Base-by-base conservation (phyloP, 345 rosid genomes). In the Arabis alpina region DNA sequence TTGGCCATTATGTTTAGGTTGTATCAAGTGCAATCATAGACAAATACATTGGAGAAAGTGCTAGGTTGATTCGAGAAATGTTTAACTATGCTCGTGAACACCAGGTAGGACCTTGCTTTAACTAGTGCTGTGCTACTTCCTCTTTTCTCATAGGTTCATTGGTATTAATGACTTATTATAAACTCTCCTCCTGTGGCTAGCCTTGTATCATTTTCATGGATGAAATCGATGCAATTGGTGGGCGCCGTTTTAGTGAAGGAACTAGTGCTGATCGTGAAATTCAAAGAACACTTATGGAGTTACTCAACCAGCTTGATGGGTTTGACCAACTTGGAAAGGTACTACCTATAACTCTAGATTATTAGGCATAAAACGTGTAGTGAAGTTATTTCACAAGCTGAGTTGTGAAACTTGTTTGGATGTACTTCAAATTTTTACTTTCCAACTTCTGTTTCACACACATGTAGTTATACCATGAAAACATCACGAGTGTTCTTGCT, bases 191-290 rank as follows among this genome's bases (percentile, higher is more conserved):
- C 61, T 76, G 23, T 78, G 36, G 43, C 36, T 65, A 93, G 97
- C 97, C 98, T 34, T 93, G 97, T 77, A 93, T 93, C 82, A 93
- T 93, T 66, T 93, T 93, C 77, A 93, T 91, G 98, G 97, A 93
- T 79, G 98, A 93, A 82, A 93, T 93, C 52, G 97, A 93, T 89
- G 98, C 98, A 52, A 91, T 93, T 71, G 96, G 98, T 69, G 97
- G 98, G 30, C 91, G 97, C 19, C 97, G 97, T 68, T 91, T 91
- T 43, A 91, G 96, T 36, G 97, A 91, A 73, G 98, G 98, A 63
- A 93, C 98, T 36, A 91, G 98, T 74, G 97, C 94, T 64, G 98
- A 93, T 66, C 97, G 98, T 80, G 98, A 93, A 83, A 89, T 93
- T 52, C 97, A 93, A 74, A 89, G 97, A 86, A 91, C 97, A 16